Evolutionary conservation across 148 eudicot species (phyloP).

Genomic region (Salicornia ramosissima): DNA sequence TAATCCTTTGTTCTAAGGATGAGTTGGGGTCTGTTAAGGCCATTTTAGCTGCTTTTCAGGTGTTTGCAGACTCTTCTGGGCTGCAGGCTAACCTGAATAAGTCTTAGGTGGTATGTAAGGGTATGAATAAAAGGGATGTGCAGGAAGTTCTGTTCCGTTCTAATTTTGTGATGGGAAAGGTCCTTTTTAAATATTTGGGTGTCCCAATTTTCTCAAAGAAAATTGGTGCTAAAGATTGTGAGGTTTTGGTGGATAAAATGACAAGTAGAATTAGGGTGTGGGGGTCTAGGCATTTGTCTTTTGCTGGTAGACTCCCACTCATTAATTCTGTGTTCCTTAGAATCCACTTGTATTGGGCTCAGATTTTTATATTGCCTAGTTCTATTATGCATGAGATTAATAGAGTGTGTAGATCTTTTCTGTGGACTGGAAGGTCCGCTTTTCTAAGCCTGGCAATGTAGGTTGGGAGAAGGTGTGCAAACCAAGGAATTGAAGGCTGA

Average conservation of each 20-base stretch:
- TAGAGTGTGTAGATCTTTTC: not conserved
- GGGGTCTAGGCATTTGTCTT: not conserved
- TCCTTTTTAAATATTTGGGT: not conserved
- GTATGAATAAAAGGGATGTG: too few species aligned
- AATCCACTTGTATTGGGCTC: not conserved
- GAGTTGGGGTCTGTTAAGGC: too few species aligned
- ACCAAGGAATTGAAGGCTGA: not conserved
- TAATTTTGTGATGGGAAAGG: not conserved
- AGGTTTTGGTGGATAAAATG: too few species aligned
- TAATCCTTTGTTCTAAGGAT: too few species aligned
- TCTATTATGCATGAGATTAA: too few species aligned
- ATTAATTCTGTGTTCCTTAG: not conserved
- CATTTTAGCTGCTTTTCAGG: too few species aligned
- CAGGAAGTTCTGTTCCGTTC: not conserved
- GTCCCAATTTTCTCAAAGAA: not conserved
- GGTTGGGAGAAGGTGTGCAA: not conserved
- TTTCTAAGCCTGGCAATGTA: not conserved
- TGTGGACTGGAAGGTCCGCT: not conserved
- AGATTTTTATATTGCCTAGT: too few species aligned
- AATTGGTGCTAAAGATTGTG: not conserved
- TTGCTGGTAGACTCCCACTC: not conserved
- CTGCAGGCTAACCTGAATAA: too few species aligned
- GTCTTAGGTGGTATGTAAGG: too few species aligned
- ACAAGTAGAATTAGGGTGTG: not conserved
- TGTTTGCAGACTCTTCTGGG: too few species aligned